Base-by-base conservation (phyloP, 331 rosid genomes). In the Cydonia oblonga region DNA sequence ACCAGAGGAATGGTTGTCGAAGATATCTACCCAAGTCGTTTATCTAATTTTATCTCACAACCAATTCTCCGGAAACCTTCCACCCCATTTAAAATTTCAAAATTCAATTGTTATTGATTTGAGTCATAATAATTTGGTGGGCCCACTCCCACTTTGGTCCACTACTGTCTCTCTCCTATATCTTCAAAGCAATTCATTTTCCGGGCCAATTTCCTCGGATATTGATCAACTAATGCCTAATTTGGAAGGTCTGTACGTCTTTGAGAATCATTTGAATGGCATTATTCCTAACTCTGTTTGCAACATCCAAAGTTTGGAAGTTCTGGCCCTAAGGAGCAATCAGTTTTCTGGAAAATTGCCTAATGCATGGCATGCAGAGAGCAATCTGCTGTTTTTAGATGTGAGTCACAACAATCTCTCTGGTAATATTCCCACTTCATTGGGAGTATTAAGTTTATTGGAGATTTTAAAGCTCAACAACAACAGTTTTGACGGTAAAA, bases 1-100 rank as follows among this genome's bases (percentile, higher is more conserved):
- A 58, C 75, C 78, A 0, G 65, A 64, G 7, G 54, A 66, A 25
- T 72, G 82, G 82, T 57, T 78, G 18, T 44, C 72, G 0, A 49
- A 51, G 7, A 46, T 78, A 24, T 73, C 78, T 14, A 3, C 69
- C 29, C 70, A 28, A 38, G 5, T 78, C n/a, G 1, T 5, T 12
- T 4, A 1, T 6, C 18, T 78, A 11, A 30, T 71, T 68, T 42
- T 78, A 19, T 6, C 78, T 2, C 9, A 1, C 46, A 59, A 68
- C 35, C 74, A 72, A 38, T 18, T 72, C 20, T 2, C 5, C 4
- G 78, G 78, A 26, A 51, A 60, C 70, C 33, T 72, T 26, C 64
- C 70, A 2, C 4, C 20, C 15, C 15, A 60, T 32, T 19, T 66
- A 49, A 23, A 26, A 4, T 78, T 61, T 23, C 82, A 66, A 30